These are phyloP conservation scores for Pythium volutum DNA, from an alignment of 352 stramenopile species.

Conservation along the genomic window DNA sequence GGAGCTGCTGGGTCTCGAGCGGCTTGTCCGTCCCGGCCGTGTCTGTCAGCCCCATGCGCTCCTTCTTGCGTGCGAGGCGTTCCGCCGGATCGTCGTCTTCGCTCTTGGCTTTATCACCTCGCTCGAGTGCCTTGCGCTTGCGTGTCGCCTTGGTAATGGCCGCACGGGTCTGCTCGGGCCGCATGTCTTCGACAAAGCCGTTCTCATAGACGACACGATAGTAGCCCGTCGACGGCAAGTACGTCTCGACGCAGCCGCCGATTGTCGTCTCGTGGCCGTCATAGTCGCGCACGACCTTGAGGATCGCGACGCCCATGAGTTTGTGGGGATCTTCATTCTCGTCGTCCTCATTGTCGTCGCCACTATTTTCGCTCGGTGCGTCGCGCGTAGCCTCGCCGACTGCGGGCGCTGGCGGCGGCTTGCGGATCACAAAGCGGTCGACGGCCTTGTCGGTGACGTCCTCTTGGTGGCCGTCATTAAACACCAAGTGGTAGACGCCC, in stretches of 20 bases:
- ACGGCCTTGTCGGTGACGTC: slow-evolving; percentile 29
- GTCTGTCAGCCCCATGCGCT: slow-evolving; percentile 10
- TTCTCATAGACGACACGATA: slow-evolving; percentile 50
- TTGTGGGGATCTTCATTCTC: slow-evolving; percentile 34
- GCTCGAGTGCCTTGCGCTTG: slow-evolving; percentile 19
- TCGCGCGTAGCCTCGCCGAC: background rate
- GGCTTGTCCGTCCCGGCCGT: slow-evolving; percentile 20
- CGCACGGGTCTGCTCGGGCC: slow-evolving; percentile 33
- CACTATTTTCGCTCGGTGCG: background rate
- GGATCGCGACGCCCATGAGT: slow-evolving; percentile 35
- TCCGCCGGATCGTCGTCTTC: slow-evolving; percentile 17
- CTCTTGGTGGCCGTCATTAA: slow-evolving; percentile 48
- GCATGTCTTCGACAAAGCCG: slow-evolving; percentile 45
- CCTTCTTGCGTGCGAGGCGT: slow-evolving; percentile 22
- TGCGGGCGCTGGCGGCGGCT: slow-evolving; percentile 3
- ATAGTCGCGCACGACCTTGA: slow-evolving; percentile 48
- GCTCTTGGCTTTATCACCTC: slow-evolving; percentile 7
- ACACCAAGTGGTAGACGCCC: slow-evolving; percentile 49
- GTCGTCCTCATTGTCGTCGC: background rate
- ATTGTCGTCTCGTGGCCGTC: slow-evolving; percentile 38
- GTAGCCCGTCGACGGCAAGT: slow-evolving; percentile 35
- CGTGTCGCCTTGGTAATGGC: slow-evolving; percentile 7
- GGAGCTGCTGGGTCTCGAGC: slow-evolving; percentile 46
- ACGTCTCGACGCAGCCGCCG: slow-evolving; percentile 44
- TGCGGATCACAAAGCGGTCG: slow-evolving; percentile 40